Percentiles rank a stretch among this genome's conserved stretches.
Evolutionary conservation across 768 basidiomycete species (phyloP).

Genomic region (Sporobolomyces pararoseus): DNA sequence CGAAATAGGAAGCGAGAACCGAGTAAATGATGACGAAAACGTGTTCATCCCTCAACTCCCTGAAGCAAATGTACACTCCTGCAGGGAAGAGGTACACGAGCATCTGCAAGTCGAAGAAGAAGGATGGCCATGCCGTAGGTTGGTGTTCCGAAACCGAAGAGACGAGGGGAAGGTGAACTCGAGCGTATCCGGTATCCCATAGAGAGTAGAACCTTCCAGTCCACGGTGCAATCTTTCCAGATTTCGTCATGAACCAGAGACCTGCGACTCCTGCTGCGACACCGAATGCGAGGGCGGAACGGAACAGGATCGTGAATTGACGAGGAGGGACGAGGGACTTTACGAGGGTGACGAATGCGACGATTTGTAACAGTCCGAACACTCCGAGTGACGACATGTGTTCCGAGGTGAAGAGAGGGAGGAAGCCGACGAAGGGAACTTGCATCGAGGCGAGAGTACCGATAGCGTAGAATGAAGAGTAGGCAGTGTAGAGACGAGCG

Average conservation of each 20-base stretch:
- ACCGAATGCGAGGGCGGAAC: conserved; percentile 62
- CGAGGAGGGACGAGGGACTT: conserved; percentile 82
- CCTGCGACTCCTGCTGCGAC: conserved; percentile 69
- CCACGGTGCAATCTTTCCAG: conserved; percentile 96
- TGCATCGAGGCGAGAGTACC: conserved; percentile 98
- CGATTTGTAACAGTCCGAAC: conserved; percentile 91
- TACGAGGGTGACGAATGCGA: conserved; percentile 86
- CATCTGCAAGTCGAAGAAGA: conserved; percentile 99
- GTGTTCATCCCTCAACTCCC: conserved; percentile 89
- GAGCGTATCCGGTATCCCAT: conserved; percentile 97
- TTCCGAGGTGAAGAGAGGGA: conserved; percentile 94
- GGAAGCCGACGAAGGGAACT: conserved; percentile 98
- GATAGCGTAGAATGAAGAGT: conserved; percentile 96
- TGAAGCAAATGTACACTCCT: conserved; percentile 90
- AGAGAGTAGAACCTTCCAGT: conserved; percentile 99
- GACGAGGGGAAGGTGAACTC: conserved; percentile 55
- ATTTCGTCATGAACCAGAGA: conserved; percentile 78
- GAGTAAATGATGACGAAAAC: conserved; percentile 98
- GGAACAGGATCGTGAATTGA: conserved; percentile 81
- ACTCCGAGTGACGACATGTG: conserved; percentile 98
- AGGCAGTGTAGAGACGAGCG: conserved; percentile 84
- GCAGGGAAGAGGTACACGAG: conserved; percentile 97
- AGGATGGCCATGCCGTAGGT: conserved; percentile 98
- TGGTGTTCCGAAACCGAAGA: conserved; percentile 99
- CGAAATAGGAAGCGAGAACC: conserved; percentile 92